phyloP scores from a whole-genome alignment of 805 yeast species.

The Candida loeiensis region DNA sequence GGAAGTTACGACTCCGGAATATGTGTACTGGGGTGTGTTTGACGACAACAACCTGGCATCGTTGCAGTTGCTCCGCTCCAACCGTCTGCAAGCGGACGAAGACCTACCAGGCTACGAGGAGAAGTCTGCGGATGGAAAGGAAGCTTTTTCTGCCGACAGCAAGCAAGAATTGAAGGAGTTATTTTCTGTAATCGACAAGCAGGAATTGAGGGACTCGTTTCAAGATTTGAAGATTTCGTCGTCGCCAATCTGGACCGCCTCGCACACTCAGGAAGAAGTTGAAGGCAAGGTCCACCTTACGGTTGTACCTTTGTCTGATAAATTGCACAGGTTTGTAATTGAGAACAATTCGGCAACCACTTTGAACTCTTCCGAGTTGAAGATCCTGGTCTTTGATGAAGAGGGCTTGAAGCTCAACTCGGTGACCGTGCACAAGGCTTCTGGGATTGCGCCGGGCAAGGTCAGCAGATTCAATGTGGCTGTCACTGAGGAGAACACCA shows the following conservation, averaged over 20 bases:
- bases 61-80: slow-evolving; percentile 6
- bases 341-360: slow-evolving; percentile 23
- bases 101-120: slow-evolving; percentile 5
- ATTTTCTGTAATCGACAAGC: no score
- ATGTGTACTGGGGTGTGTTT: slow-evolving; percentile 16
- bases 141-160: not conserved
- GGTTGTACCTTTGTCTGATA: slow-evolving; percentile 28
- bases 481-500: slow-evolving; percentile 28
- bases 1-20: slow-evolving; percentile 18
- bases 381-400: slow-evolving; percentile 28
- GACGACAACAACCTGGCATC: slow-evolving; percentile 2
- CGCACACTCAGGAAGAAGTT: no score
- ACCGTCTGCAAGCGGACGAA: slow-evolving; percentile 1
- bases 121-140: not conserved
- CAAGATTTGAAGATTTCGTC: no score
- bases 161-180: no score
- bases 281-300: slow-evolving; percentile 15
- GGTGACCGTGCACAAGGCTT: slow-evolving; percentile 28
- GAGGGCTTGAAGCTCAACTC: slow-evolving; percentile 24
- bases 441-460: slow-evolving; percentile 31
- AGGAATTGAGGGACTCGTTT: no score
- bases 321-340: slow-evolving; percentile 30
- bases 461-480: slow-evolving; percentile 32
- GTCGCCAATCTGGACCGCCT: no score
- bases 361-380: slow-evolving; percentile 30